A percentile compares a stretch with the other conserved stretches of the same genome.
phyloP scores from a whole-genome alignment of 2,329 filamentous ascomycete genomes.

The Monosporascus sp. region DNA sequence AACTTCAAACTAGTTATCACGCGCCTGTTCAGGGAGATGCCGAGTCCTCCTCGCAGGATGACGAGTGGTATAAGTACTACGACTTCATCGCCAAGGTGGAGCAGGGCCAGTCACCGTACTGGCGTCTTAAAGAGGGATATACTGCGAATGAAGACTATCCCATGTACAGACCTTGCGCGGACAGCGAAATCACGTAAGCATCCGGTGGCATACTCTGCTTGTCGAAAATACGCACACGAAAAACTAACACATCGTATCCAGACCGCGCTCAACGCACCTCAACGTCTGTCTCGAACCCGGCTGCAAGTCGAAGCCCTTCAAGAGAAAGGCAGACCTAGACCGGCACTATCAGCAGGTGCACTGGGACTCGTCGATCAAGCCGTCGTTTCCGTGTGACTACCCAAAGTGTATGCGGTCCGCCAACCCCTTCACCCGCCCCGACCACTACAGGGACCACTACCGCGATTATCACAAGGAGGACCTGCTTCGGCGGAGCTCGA shows the following conservation, averaged over 20 bases:
- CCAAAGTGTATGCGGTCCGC: constrained; percentile 38
- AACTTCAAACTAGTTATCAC: background rate
- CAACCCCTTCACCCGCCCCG: constrained; percentile 46
- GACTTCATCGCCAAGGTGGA: constrained; percentile 16
- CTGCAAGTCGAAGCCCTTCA: constrained; percentile 43
- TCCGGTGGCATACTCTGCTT: too few relatives aligned
- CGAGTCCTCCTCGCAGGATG: constrained; percentile 4
- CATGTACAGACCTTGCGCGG: constrained; percentile 2
- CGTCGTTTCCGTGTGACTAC: constrained; percentile 48
- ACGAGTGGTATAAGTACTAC: constrained; percentile 10
- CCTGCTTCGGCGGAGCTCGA: constrained; percentile 16
- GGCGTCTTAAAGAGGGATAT: constrained; percentile 13
- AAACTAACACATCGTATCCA: background rate
- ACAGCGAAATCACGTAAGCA: constrained; percentile 8
- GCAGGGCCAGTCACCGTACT: constrained; percentile 13
- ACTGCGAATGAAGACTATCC: constrained; percentile 7
- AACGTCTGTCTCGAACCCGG: constrained; percentile 13
- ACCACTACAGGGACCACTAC: constrained; percentile 54
- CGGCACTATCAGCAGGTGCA: constrained; percentile 49
- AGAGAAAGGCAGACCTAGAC: constrained; percentile 49
- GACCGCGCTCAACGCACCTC: constrained; percentile 1
- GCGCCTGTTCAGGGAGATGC: constrained; percentile 1
- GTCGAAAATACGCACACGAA: background rate
- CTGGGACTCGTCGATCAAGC: constrained; percentile 34
- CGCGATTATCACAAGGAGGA: constrained; percentile 52